Percentiles rank a stretch among this genome's conserved stretches.
These are phyloP conservation scores for Juglanconis oblonga DNA, from an alignment of 2,329 filamentous ascomycete genomes.

Conservation along the genomic window DNA sequence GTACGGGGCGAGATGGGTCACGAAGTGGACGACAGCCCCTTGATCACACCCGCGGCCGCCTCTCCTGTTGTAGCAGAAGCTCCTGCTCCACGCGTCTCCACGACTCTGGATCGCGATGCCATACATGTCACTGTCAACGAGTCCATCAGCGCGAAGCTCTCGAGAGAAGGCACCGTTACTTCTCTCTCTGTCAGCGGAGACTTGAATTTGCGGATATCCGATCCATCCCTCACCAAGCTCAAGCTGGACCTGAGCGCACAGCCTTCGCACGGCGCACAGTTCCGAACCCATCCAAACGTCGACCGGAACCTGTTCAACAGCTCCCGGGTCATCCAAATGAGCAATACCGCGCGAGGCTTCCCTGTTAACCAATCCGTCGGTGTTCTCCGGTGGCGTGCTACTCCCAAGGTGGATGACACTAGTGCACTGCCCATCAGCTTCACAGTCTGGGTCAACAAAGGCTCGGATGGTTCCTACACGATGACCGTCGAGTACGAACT, in stretches of 20 bases:
- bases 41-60: slow-evolving; percentile 56
- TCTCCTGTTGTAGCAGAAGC: slow-evolving; percentile 51
- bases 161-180: slow-evolving; percentile 81
- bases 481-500: slow-evolving; percentile 96
- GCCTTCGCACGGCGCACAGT: slow-evolving; percentile 80
- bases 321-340: slow-evolving; percentile 83
- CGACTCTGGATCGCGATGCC: slow-evolving; percentile 74
- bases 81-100: slow-evolving; percentile 55
- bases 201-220: slow-evolving; percentile 84
- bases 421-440: slow-evolving; percentile 89
- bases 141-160: slow-evolving; percentile 84
- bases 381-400: slow-evolving; percentile 88
- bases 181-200: slow-evolving; percentile 89
- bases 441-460: slow-evolving; percentile 96
- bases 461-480: slow-evolving; percentile 74
- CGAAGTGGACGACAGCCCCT: slow-evolving; percentile 73
- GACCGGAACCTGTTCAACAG: slow-evolving; percentile 84
- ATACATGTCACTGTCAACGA: slow-evolving; percentile 88
- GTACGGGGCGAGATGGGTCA: slow-evolving; percentile 89
- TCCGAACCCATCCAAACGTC: slow-evolving; percentile 95
- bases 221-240: slow-evolving; percentile 85
- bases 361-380: slow-evolving; percentile 91
- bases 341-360: slow-evolving; percentile 83
- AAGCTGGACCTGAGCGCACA: slow-evolving; percentile 78
- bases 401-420: slow-evolving; percentile 75